These are phyloP conservation scores for Colletotrichum coccodes DNA, from an alignment of 2,329 filamentous ascomycete genomes.

Conservation along the genomic window DNA sequence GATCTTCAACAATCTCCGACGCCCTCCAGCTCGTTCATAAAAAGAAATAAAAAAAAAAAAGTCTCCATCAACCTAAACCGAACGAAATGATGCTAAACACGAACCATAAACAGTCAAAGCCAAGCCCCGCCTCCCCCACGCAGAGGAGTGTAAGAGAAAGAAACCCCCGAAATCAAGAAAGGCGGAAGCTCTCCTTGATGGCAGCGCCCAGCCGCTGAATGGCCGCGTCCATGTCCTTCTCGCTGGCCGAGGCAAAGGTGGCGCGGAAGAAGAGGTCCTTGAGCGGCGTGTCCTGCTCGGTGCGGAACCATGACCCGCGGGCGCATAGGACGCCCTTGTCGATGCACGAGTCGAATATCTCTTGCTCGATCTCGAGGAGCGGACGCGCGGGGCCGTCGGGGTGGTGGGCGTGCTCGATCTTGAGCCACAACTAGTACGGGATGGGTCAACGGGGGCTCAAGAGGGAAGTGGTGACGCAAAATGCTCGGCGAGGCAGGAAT, in stretches of 20 bases:
- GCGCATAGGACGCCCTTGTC: slow-evolving; percentile 82
- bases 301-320: slow-evolving; percentile 90
- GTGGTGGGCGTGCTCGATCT: slow-evolving; percentile 73
- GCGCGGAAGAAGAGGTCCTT: slow-evolving; percentile 85
- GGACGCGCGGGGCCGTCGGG: slow-evolving; percentile 64
- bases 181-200: slow-evolving; percentile 67
- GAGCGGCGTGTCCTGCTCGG: slow-evolving; percentile 70
- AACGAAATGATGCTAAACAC: neutral
- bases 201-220: slow-evolving; percentile 81
- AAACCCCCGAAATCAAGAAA: slow-evolving; percentile 37
- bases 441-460: neutral
- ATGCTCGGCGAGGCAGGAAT: too few species aligned
- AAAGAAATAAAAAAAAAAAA: too few species aligned
- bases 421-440: slow-evolving; percentile 72
- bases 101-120: neutral
- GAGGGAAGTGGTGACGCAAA: too few species aligned
- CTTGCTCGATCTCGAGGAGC: slow-evolving; percentile 80
- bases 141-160: neutral
- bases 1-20: neutral
- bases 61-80: neutral
- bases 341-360: slow-evolving; percentile 83
- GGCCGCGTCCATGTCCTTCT: slow-evolving; percentile 76
- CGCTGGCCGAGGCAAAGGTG: slow-evolving; percentile 85
- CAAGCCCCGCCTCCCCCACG: neutral
- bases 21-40: neutral